phyloP scores from a whole-genome alignment of 805 yeast species.

The Pichia scutulata region DNA sequence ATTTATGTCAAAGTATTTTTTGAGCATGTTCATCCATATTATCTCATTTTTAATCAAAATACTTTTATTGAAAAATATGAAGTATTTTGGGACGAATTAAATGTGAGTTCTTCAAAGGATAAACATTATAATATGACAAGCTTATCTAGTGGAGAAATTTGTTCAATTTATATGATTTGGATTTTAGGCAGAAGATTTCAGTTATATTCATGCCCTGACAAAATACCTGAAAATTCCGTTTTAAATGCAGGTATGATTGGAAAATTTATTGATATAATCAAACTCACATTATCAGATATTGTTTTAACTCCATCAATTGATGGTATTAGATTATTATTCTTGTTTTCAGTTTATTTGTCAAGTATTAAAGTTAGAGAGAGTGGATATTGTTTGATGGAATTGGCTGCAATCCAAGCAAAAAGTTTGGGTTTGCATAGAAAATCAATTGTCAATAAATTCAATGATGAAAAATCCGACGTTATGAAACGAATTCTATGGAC shows the following conservation, averaged over 20 bases:
- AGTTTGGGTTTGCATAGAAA: conserved; percentile 42
- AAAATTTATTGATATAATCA: conserved; percentile 34
- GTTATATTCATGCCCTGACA: conserved; percentile 21
- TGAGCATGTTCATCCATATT: conserved; percentile 36
- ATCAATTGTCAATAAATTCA: conserved; percentile 29
- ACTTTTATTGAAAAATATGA: conserved; percentile 30
- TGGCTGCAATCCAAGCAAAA: conserved; percentile 40
- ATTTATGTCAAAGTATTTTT: conserved; percentile 33
- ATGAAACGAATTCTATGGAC: conserved; percentile 40
- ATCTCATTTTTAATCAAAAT: conserved; percentile 32
- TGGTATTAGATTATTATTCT: conserved; percentile 36
- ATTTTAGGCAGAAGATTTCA: conserved; percentile 31
- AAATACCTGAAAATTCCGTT: conserved; percentile 15
- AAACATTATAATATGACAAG: conserved; percentile 11
- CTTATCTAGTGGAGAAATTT: conserved; percentile 30
- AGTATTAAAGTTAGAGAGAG: conserved; percentile 40
- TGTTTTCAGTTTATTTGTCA: conserved; percentile 37
- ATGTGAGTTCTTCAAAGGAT: conserved; percentile 8
- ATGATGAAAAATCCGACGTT: conserved; percentile 30
- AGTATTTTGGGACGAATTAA: conserved; percentile 33
- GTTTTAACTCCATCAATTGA: conserved; percentile 37
- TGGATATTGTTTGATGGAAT: conserved; percentile 39
- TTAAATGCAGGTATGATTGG: conserved; percentile 21
- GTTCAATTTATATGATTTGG: conserved; percentile 43
- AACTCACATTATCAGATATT: conserved; percentile 35